These are phyloP conservation scores for Xerocomus spinulosus DNA, from an alignment of 768 basidiomycete species.

Conservation along the genomic window DNA sequence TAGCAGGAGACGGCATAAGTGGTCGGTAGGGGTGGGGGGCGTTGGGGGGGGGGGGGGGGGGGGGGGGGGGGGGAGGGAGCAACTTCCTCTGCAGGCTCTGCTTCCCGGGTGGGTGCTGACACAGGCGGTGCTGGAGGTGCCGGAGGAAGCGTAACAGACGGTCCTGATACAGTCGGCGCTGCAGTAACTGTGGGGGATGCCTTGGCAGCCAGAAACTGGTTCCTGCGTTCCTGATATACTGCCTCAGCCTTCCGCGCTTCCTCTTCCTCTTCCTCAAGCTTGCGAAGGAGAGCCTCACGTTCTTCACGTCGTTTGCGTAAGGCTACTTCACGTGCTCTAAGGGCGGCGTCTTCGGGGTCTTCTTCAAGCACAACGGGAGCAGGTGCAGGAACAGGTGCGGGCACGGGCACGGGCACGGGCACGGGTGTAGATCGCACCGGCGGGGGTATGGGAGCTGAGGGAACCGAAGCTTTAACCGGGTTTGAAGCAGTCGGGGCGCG, in stretches of 20 bases:
- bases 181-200: constrained; percentile 28
- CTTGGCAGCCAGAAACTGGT: constrained; percentile 37
- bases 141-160: constrained; percentile 35
- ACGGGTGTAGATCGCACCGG: too few relatives aligned
- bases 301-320: constrained; percentile 70
- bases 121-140: constrained; percentile 31
- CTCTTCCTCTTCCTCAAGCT: constrained; percentile 65
- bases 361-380: constrained; percentile 41
- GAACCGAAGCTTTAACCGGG: constrained; percentile 18
- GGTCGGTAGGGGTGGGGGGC: too few relatives aligned
- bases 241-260: constrained; percentile 48
- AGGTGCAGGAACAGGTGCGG: constrained; percentile 47
- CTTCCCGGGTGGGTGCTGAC: constrained; percentile 14
- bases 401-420: constrained; percentile 35
- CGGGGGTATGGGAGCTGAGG: too few relatives aligned
- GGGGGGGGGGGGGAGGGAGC: constrained; percentile 34
- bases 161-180: constrained; percentile 17
- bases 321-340: constrained; percentile 66
- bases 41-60: constrained; percentile 29
- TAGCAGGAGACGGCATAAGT: too few relatives aligned
- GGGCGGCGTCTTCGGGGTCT: constrained; percentile 73
- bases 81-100: constrained; percentile 16
- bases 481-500: constrained; percentile 21
- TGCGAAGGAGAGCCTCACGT: constrained; percentile 62
- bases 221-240: constrained; percentile 31